Conservation (phyloP, 371 early-diverging fungal species). For the Mucor lusitanicus region DNA sequence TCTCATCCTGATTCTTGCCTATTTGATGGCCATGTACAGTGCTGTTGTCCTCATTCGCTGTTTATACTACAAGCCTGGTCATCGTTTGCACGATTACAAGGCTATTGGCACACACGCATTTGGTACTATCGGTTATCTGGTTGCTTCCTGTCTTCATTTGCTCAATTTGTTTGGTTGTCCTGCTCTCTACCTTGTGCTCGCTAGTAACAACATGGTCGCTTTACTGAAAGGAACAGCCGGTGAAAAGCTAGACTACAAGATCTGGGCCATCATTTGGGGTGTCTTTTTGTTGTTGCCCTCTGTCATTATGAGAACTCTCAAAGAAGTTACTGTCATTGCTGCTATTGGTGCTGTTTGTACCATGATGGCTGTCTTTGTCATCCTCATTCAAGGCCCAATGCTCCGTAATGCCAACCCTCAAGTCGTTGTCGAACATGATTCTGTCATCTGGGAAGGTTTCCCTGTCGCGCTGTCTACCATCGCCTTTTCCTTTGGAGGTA, state of each 20-base stretch:
- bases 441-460: conserved; percentile 48
- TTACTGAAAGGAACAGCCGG: conserved; percentile 44
- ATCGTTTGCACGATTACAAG: conserved; percentile 61
- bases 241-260: conserved; percentile 23
- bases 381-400: conserved; percentile 41
- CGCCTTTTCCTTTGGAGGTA: conserved; percentile 50
- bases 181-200: conserved; percentile 78
- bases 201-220: conserved; percentile 62
- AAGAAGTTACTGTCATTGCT: conserved; percentile 71
- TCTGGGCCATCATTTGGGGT: conserved; percentile 70
- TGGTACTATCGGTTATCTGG: conserved; percentile 59
- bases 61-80: conserved; percentile 45
- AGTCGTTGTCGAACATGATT: conserved; percentile 17
- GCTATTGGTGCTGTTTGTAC: conserved; percentile 52
- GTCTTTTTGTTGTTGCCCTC: conserved; percentile 72
- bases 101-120: conserved; percentile 67
- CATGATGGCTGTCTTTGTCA: conserved; percentile 51
- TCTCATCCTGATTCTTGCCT: conserved; percentile 40
- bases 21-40: conserved; percentile 40
- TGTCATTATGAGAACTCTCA: conserved; percentile 70
- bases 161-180: conserved; percentile 72
- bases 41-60: conserved; percentile 42
- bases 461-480: conserved; percentile 57
- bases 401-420: conserved; percentile 24
- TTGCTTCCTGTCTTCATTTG: conserved; percentile 68